Base-by-base conservation (phyloP, 805 yeast species). In the Komagataella populi region DNA sequence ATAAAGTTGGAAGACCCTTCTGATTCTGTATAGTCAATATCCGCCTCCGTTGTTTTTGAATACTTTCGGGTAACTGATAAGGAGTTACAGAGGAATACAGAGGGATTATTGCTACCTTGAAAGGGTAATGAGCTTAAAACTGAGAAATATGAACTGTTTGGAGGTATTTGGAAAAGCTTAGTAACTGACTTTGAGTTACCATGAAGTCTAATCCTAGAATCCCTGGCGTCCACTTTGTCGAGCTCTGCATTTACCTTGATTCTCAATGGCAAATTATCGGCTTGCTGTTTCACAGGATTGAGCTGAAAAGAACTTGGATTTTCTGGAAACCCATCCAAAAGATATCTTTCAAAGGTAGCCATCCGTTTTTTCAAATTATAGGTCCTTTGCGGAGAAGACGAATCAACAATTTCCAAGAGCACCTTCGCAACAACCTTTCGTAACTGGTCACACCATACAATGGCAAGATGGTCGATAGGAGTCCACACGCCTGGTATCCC, bases 361-460 rank as follows among this genome's bases (percentile, higher is more conserved):
- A 90, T 81, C 60, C 96, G 71, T 43, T 72, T 66, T 0, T 60
- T 59, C 23, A 86, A 65, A 0, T 79, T 63, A 49, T 70, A 68
- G 0, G 93, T 85, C 57, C 76, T 78, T 7, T 59, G 49, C 0
- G 80, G 69, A 0, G 70, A 62, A 0, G 61, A 55, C 22, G 63
- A 66, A 58, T 87, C 85, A 1, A 79, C 75, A 10, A 84, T 70
- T 30, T 78, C 83, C 48, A 85, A 66, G 44, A 93, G 60, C 0
- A 81, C 69, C 49, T 68, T 67, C 6, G 87, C 83, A 1, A 91
- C 56, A 14, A 73, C 77, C 50, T 76, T 71, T 50, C 97, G 74
- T 44, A 90, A 67, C 63, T 91, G 97, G 54, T 82, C 86, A 66
- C 99, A 91, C 99, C 99, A 91, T 1, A 91, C 96, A 48, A 93